Base-by-base conservation (phyloP, 441 rosid genomes). In the Jatropha podagrica region DNA sequence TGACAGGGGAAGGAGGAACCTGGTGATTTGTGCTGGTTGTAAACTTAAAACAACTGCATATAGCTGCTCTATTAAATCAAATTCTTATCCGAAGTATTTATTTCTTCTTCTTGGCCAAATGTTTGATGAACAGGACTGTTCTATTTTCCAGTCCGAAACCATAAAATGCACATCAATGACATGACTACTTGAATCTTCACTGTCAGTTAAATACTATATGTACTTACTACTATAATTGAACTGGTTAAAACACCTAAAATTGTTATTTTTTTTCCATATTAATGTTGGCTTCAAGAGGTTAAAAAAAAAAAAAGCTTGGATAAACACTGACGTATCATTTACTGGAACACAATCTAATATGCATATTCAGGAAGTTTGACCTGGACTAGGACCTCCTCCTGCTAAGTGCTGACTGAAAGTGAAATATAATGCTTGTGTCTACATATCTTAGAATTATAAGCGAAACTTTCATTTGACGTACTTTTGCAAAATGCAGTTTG, bases 401-500 rank as follows among this genome's bases (percentile, higher is more conserved):
- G 12, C 38, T 44, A 41, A 32, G 32, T 32, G 32, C 32, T 32
- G 32, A 32, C 32, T 32, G 32, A 32, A 32, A 32, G 32, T 32
- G 32, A 32, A 32, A 32, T 63, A 15, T 23, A 55, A 61, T 48
- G 27, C 61, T 44, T 64, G 38, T 38, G 7, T 14, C 4, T 74
- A 0, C 41, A 49, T 69, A 17, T 66, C 23, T 48, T 63, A 26
- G 68, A 49, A 71, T 40, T 10, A 15, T 63, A 12, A 55, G 70
- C 5, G 52, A 66, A 42, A 40, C 40, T 32, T 40, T 64, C 61
- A 7, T 72, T 49, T 66, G 61, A 72, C 51, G 6, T 58, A 38
- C 52, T 55, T 52, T 65, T 78, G 68, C 68, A 52, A 65, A 72
- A 32, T 84, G 84, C 85, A 95, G 99, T 44, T 78, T 89, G 78